These are phyloP conservation scores for Parvularia atlantis DNA, from an alignment of 78 protist genomes.

Conservation along the genomic window DNA sequence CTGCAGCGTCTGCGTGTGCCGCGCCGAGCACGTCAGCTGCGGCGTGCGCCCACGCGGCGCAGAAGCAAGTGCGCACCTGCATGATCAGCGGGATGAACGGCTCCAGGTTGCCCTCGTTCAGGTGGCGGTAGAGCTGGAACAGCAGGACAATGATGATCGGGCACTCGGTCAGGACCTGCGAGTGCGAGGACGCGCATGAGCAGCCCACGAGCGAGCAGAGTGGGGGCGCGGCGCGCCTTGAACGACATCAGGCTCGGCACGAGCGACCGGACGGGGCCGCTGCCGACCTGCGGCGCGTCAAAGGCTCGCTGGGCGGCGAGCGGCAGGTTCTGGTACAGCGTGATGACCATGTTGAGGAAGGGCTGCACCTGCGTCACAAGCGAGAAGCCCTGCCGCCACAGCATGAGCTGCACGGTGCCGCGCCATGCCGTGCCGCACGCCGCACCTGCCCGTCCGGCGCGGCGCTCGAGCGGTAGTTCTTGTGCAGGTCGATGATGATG, in stretches of 20 bases:
- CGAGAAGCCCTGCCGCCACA: too few relatives aligned
- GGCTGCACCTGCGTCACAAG: too few relatives aligned
- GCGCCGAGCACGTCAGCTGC: too few relatives aligned
- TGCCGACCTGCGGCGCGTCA: background rate
- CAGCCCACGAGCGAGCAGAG: background rate
- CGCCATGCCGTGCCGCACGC: too few relatives aligned
- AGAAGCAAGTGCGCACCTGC: too few relatives aligned
- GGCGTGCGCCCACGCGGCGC: too few relatives aligned
- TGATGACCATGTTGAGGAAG: constrained; percentile 55
- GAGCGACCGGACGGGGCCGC: background rate
- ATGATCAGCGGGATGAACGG: constrained; percentile 60
- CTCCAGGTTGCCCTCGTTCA: constrained; percentile 26
- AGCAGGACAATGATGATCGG: constrained; percentile 81
- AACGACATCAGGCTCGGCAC: background rate
- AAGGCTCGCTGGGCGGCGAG: constrained; percentile 20
- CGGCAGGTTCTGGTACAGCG: constrained; percentile 44
- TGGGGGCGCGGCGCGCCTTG: background rate
- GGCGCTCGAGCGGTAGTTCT: constrained; percentile 53
- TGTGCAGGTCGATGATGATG: constrained; percentile 79
- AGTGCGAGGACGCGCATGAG: constrained; percentile 49
- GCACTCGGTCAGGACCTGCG: constrained; percentile 86
- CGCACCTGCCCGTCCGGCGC: constrained; percentile 49
- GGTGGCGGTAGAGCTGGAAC: constrained; percentile 64
- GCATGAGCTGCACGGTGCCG: too few relatives aligned
- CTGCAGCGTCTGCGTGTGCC: too few relatives aligned